These are phyloP conservation scores for Trichoderma afroharzianum DNA, from an alignment of 2,329 filamentous ascomycete genomes.

Conservation along the genomic window DNA sequence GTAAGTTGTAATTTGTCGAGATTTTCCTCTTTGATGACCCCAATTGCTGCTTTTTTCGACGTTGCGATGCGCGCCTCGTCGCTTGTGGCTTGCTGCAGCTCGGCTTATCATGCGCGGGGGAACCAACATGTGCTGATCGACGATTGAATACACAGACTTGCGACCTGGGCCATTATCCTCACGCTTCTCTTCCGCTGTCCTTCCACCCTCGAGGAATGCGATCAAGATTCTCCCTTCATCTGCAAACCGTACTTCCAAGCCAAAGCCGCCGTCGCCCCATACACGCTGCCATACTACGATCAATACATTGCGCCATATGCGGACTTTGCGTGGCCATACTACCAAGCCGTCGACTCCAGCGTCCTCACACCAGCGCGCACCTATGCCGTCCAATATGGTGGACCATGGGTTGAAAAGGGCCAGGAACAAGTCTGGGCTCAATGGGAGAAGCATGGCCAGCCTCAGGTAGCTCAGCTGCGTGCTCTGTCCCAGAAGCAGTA, in stretches of 20 bases:
- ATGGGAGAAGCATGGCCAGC: constrained; percentile 76
- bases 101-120: neutral
- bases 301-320: constrained; percentile 81
- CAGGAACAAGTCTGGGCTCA: constrained; percentile 64
- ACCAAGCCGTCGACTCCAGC: constrained; percentile 55
- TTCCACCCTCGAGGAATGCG: constrained; percentile 61
- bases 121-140: neutral
- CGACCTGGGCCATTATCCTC: constrained; percentile 82
- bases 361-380: constrained; percentile 66
- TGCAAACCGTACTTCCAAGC: constrained; percentile 79
- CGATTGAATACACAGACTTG: constrained; percentile 49
- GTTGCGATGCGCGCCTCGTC: neutral
- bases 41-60: neutral
- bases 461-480: constrained; percentile 66
- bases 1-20: constrained; percentile 35
- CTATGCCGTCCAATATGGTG: constrained; percentile 69
- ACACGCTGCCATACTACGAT: constrained; percentile 81
- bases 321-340: constrained; percentile 72
- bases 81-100: neutral
- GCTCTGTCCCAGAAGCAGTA: constrained; percentile 62
- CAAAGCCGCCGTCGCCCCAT: constrained; percentile 63
- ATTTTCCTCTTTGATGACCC: neutral
- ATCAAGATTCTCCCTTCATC: constrained; percentile 67
- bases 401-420: constrained; percentile 66
- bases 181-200: constrained; percentile 83